Base-by-base conservation (phyloP, 2,329 filamentous ascomycete genomes). In the Coniochaeta sp. region DNA sequence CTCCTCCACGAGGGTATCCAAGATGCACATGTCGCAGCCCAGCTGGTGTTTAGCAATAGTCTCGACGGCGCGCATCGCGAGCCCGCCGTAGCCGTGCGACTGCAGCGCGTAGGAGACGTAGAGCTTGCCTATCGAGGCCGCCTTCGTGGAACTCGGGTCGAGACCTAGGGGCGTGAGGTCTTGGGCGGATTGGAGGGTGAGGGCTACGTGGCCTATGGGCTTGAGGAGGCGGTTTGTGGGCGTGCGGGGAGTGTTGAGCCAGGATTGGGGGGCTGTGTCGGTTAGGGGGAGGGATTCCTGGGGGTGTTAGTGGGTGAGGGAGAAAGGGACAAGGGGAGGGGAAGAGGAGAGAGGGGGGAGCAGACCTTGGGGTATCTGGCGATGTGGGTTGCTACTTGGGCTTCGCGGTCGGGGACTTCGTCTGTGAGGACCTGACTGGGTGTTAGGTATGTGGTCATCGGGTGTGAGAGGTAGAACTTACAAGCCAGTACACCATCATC, bases 21-120 rank as follows among this genome's bases (percentile, higher is more conserved):
- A 26, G 26, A 18, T 18, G 26, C 24, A 28, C 45, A 31, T 48
- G 14, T 48, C 14, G 14, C 16, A 24, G 4, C 18, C 45, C 45
- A 48, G 28, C 45, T 30, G 14, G 28, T 31, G 12, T 7, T 26
- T 18, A 2, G 45, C 22, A 13, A 30, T 9, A 8, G 13, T 26
- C 45, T 48, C 45, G 26, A 31, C 16, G 26, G 26, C 26, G 7
- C 45, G 24, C 45, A 48, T 31, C n/a, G 45, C 24, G 14, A 6
- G 10, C 10, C 45, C 45, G 45, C 45, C 45, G 45, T 28, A 48
- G 28, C 45, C 45, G 28, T 28, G n/a, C 16, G 16, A 14, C 28
- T 48, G 45, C 4, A 48, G 26, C 16, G 45, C 45, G 26, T 31
- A 48, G 24, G 45, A 48, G 7, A 48, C 45, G 45, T 48, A 48